phyloP scores from a whole-genome alignment of 2,329 filamentous ascomycete species.

The Hymenoscyphus albidus region DNA sequence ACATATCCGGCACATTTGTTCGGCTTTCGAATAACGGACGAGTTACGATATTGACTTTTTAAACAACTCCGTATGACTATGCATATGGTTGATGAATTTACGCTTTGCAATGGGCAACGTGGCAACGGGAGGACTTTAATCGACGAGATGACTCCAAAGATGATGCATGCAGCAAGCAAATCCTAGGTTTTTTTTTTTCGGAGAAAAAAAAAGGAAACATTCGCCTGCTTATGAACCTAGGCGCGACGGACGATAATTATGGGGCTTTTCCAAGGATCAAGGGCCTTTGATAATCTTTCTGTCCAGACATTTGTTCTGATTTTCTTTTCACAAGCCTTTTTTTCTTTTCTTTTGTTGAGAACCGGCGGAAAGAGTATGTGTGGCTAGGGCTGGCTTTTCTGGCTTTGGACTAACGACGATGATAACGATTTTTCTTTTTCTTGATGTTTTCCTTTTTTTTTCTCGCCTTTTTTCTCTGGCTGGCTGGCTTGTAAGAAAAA shows the following conservation, averaged over 20 bases:
- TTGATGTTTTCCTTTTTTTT: constrained; percentile 13
- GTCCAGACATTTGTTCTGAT: constrained; percentile 2
- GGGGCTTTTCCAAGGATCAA: background rate
- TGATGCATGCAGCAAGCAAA: constrained; percentile 27
- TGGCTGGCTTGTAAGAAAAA: constrained; percentile 1
- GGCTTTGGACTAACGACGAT: constrained; percentile 39
- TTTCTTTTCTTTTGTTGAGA: constrained; percentile 22
- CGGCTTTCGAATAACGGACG: constrained; percentile 39
- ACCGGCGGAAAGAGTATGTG: background rate
- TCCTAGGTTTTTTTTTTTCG: constrained; percentile 6
- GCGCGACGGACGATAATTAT: constrained; percentile 18
- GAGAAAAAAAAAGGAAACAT: constrained; percentile 16
- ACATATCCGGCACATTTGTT: constrained; percentile 37
- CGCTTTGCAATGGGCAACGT: constrained; percentile 39
- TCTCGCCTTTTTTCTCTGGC: constrained; percentile 33
- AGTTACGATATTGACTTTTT: constrained; percentile 40
- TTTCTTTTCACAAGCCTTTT: background rate
- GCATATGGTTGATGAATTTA: constrained; percentile 45
- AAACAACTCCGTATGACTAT: constrained; percentile 36
- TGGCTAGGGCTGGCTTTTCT: constrained; percentile 3
- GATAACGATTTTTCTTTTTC: constrained; percentile 38
- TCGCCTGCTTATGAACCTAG: constrained; percentile 34
- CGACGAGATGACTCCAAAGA: constrained; percentile 30
- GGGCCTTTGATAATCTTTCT: background rate
- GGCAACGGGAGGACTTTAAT: constrained; percentile 24